Base-by-base conservation (phyloP, 805 yeast species). In the Teunomyces kruisii region DNA sequence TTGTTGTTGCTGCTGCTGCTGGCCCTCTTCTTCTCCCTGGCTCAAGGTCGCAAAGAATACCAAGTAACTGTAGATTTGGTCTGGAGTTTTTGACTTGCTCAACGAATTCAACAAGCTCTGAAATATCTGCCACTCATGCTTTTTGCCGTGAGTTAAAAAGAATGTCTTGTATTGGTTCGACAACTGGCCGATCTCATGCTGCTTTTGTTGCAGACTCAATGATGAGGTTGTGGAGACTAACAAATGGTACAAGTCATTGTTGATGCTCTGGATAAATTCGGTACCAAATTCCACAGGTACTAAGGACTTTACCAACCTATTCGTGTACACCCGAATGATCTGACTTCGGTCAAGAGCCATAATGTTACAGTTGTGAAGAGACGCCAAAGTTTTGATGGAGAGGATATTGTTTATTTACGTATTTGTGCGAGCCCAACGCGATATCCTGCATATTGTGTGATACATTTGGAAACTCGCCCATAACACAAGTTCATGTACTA, bases 221-320 rank as follows among this genome's bases (percentile, higher is more conserved):
- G 39, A 22, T 19, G 44, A 35, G 13, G 22, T 22, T n/a, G 39
- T n/a, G 22, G 28, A 10, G 4, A 30, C 17, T 14, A 45, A 24
- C 6, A 38, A 31, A 19, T 29, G 31, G 15, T 59, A 42, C 10
- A 70, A 45, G 36, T 70, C 75, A 40, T 48, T 53, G 15, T 65
- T 53, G 13, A 70, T 52, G 38, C 69, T 61, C 38, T 62, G 60
- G 4, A 53, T 53, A 46, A 62, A 68, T 33, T 63, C 70, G 1
- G 61, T 59, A 1, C 74, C 74, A 42, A 67, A 60, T 40, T 67
- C 72, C 1, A 51, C 26, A 8, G 78, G 76, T 1, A 70, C 61
- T 22, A 72, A 52, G 12, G 72, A 56, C 38, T 56, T 59, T 32
- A 70, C 71, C 29, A 73, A 55, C 13, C 75, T 56, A 26, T 58